These are phyloP conservation scores for Raddia distichophylla DNA, from an alignment of 176 grass and related monocot genomes.

Conservation along the genomic window DNA sequence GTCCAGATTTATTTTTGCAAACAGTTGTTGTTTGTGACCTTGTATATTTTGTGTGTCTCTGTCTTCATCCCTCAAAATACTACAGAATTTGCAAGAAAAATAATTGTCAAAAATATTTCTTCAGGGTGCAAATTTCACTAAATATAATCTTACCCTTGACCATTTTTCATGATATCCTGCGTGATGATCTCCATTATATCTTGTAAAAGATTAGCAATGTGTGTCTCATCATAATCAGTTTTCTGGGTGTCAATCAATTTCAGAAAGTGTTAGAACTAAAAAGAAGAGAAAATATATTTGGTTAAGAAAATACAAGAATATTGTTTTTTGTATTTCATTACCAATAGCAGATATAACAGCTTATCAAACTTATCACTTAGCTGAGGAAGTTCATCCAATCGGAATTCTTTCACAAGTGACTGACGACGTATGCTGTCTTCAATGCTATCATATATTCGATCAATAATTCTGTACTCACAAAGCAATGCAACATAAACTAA, in stretches of 20 bases:
- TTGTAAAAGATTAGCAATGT: conserved; percentile 85
- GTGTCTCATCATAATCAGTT: conserved; percentile 51
- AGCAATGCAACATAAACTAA: conserved; percentile 22
- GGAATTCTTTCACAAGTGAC: conserved; percentile 56
- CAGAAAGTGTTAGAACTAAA: not conserved
- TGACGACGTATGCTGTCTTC: not conserved
- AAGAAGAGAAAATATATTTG: conserved; percentile 11
- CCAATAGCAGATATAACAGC: conserved; percentile 64
- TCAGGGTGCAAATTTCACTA: not conserved
- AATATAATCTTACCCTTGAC: conserved; percentile 53
- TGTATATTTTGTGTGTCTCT: not conserved
- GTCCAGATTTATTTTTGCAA: conserved; percentile 63
- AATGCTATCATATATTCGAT: conserved; percentile 38
- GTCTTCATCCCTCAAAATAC: conserved; percentile 45
- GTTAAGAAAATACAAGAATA: not conserved
- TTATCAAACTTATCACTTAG: conserved; percentile 81
- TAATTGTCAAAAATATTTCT: not conserved
- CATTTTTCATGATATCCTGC: conserved; percentile 76
- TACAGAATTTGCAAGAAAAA: conserved; percentile 21
- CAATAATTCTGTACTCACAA: conserved; percentile 55
- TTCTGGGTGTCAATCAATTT: conserved; percentile 46
- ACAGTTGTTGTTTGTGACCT: conserved; percentile 33
- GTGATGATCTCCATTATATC: conserved; percentile 96
- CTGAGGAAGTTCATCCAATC: conserved; percentile 77
- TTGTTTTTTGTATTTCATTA: conserved; percentile 38